These are phyloP conservation scores for Gossypium sturtianum DNA, from an alignment of 345 rosid genomes.

Conservation along the genomic window DNA sequence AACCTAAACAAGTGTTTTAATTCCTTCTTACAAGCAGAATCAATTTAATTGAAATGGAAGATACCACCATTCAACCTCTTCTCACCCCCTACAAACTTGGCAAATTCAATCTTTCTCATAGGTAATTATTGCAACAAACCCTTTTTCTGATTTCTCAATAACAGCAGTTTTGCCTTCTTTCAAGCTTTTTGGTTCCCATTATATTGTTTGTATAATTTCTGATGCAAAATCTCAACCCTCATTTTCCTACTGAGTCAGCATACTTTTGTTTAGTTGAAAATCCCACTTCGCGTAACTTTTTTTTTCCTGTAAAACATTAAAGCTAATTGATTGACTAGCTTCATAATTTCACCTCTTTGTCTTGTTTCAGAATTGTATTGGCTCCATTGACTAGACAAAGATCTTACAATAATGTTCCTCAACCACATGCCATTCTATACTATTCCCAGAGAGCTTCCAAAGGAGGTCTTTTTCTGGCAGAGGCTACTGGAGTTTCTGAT, in stretches of 20 bases:
- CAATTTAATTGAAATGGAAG: not conserved
- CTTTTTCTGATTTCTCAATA: not conserved
- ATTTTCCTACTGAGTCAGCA: too few species aligned
- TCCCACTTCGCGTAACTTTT: not conserved
- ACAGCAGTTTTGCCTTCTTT: too few species aligned
- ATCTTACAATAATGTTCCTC: conserved; percentile 51
- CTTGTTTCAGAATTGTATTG: conserved; percentile 40
- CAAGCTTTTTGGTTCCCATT: not conserved
- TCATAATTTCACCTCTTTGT: not conserved
- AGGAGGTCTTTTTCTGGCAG: conserved; percentile 57
- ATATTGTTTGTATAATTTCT: not conserved
- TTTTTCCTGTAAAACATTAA: not conserved
- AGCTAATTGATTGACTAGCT: not conserved
- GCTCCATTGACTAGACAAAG: conserved; percentile 63
- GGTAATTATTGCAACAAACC: not conserved
- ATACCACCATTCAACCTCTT: conserved; percentile 7
- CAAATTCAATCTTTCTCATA: conserved; percentile 14
- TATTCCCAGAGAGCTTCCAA: conserved; percentile 60
- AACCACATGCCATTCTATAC: conserved; percentile 62
- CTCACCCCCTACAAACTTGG: conserved; percentile 15
- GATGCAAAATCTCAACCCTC: not conserved
- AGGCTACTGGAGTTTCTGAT: conserved; percentile 60
- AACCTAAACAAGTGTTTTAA: too few species aligned
- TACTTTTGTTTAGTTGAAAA: not conserved
- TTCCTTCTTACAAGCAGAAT: too few species aligned